Evolutionary conservation across 208 protist genomes (phyloP), one percentile per base, ranked within the genome.

Genomic region (Trichomonas vaginalis): DNA sequence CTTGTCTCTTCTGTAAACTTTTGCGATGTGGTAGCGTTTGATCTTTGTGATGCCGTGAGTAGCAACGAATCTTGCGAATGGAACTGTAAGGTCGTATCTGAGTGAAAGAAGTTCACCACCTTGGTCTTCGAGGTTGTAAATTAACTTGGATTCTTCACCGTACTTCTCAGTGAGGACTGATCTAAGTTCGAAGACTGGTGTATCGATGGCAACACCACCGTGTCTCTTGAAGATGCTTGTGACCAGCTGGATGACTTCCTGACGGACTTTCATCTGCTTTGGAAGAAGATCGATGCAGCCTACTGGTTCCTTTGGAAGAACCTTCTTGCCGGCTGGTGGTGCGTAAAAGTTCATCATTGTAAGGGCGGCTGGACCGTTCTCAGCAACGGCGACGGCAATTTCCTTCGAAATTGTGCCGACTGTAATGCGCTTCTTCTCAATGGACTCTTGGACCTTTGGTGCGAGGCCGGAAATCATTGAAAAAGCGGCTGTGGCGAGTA

Each of bases 81-180:
- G 97, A 48, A 98, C 98, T 35, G 98, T 98, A 17, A 98, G 96
- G 95, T 98, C 98, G 95, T 98, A 98, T 95, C 98, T 97, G 10
- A 98, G 96, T 35, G 97, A 95, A n/a, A 97, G 96, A 0, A 97
- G 62, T 95, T 98, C 98, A 90, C 98, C 98, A 49, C 98, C 98
- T 96, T 98, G 98, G 96, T 98, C 97, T 49, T 86, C 95, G 21
- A 98, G 95, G 95, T 98, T 97, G 96, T 98, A 98, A 56, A 98
- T 98, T 3, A 98, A 96, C 96, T 98, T 98, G 39, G 96, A 96
- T 82, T 98, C 98, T 96, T 98, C 98, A 87, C 98, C 98, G 95
- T 98, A 98, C 97, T 98, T 98, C 48, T 97, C 98, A 45, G 96
- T 97, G 32, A 98, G 96, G 47, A 97, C 97, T 40, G 98, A 97